Evolutionary conservation across 495 filamentous ascomycete genomes (phyloP).

Genomic region (Penicillium alfredii): DNA sequence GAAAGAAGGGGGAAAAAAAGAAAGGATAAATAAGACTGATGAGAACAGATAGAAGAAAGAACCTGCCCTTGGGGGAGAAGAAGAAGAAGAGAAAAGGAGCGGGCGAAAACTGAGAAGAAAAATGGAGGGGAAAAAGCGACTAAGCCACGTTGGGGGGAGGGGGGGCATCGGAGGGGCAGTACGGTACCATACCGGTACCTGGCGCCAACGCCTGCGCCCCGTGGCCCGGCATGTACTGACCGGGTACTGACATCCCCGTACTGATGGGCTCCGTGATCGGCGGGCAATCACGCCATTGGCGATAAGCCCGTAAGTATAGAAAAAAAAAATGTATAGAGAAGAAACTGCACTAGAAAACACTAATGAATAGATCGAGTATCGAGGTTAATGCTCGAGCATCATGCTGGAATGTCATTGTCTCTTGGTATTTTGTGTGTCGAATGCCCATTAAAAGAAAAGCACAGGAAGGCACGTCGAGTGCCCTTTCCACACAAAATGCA

Average conservation of each 20-base stretch:
- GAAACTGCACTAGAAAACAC: too few relatives aligned
- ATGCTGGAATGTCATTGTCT: too few relatives aligned
- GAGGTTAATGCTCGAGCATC: too few relatives aligned
- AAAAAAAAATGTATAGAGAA: too few relatives aligned
- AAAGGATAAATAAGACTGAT: constrained; percentile 17
- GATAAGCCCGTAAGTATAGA: constrained; percentile 6
- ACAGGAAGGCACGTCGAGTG: too few relatives aligned
- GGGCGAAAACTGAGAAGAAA: constrained; percentile 25
- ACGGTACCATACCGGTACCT: too few relatives aligned
- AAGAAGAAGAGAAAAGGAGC: constrained; percentile 15
- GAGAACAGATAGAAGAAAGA: constrained; percentile 6
- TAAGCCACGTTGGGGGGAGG: constrained; percentile 18
- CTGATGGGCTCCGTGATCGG: constrained; percentile 16
- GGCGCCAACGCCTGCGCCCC: too few relatives aligned
- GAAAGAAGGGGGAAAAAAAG: constrained; percentile 13
- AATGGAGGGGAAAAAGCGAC: constrained; percentile 23
- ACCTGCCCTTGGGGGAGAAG: constrained; percentile 21
- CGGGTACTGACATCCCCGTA: constrained; percentile 3
- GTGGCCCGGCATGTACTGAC: too few relatives aligned
- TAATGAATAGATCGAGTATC: too few relatives aligned
- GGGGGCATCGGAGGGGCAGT: constrained; percentile 21
- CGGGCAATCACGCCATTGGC: constrained; percentile 21
- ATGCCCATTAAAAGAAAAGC: too few relatives aligned
- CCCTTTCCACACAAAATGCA: too few relatives aligned
- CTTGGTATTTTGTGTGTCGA: too few relatives aligned